Conservation (phyloP, 441 rosid genomes). For the Flueggea neowawraea region DNA sequence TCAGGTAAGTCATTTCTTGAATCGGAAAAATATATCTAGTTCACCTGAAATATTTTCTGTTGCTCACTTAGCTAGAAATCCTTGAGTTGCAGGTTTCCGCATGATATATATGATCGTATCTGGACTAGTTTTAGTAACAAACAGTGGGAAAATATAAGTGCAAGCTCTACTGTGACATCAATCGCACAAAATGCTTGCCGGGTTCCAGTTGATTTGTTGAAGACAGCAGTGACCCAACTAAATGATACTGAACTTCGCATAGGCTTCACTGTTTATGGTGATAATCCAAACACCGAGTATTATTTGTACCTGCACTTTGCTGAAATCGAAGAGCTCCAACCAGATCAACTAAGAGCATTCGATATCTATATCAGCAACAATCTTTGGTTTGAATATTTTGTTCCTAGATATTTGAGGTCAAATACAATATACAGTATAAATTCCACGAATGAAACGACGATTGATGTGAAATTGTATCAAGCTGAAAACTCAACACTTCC, state of each 20-base stretch:
- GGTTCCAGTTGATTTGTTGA: conserved; percentile 25
- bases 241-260: conserved; percentile 16
- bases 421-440: not conserved
- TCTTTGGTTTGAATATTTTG: conserved; percentile 8
- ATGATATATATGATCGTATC: conserved; percentile 30
- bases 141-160: conserved; percentile 3
- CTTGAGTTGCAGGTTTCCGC: conserved; percentile 1
- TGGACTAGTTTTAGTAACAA: conserved; percentile 17
- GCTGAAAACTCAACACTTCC: conserved; percentile 20
- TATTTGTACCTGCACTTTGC: conserved; percentile 31
- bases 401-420: conserved; percentile 12
- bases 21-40: no score
- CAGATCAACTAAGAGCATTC: conserved; percentile 25
- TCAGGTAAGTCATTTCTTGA: conserved; percentile 30
- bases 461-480: conserved; percentile 4
- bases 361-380: conserved; percentile 21
- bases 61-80: no score
- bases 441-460: conserved; percentile 5
- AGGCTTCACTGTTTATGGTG: not conserved
- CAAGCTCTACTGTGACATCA: conserved; percentile 1
- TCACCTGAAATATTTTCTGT: no score
- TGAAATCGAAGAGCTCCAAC: conserved; percentile 24
- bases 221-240: conserved; percentile 18
- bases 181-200: conserved; percentile 4
- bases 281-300: conserved; percentile 2